Evolutionary conservation across 2,329 filamentous ascomycete genomes (phyloP), one percentile per base, ranked within the genome.

Genomic region (Fusarium neocosmosporiellum): DNA sequence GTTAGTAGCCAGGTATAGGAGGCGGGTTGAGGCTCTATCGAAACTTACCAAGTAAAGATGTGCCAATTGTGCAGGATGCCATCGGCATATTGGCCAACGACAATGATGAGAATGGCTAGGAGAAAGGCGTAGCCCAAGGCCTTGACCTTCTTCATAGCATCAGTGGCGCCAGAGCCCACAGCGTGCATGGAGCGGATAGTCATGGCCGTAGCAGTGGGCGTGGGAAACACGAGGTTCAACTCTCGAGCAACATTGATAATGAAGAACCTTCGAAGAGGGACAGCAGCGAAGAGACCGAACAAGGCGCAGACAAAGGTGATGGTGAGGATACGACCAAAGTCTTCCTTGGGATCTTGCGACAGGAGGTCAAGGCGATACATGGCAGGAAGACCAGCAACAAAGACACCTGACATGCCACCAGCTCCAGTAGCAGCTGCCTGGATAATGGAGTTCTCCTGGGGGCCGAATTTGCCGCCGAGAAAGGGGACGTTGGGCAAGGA

Each of bases 201-300:
- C 81, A 90, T 85, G 29, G 88, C 89, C 1, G 89, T 90, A 3
- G 89, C 89, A 29, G 88, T 89, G 0, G 88, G 80, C 0, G 88
- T 87, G 2, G 89, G 89, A 80, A 91, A 91, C 64, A 91, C 84
- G 50, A 91, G 83, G 65, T 85, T 86, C 34, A 91, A 81, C 80
- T 91, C 88, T 11, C 89, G 84, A 4, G 88, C 88, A 14, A 91
- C 88, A 66, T 91, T 89, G 78, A 92, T 88, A 79, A 92, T 88
- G 83, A 92, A 92, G 83, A 92, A 92, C 77, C 91, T 91, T 66
- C 90, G 88, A 22, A 91, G 84, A 9, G 89, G 89, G 0, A 89
- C 90, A 57, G 88, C 87, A 72, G 91, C 90, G 79, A 90, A 90
- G 67, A 91, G 85, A 5, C 90, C 90, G 78, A 91, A 91, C 81